Evolutionary conservation across 2,329 filamentous ascomycete species (phyloP), one percentile per base, ranked within the genome.

Genomic region (Curvularia hawaiiensis): DNA sequence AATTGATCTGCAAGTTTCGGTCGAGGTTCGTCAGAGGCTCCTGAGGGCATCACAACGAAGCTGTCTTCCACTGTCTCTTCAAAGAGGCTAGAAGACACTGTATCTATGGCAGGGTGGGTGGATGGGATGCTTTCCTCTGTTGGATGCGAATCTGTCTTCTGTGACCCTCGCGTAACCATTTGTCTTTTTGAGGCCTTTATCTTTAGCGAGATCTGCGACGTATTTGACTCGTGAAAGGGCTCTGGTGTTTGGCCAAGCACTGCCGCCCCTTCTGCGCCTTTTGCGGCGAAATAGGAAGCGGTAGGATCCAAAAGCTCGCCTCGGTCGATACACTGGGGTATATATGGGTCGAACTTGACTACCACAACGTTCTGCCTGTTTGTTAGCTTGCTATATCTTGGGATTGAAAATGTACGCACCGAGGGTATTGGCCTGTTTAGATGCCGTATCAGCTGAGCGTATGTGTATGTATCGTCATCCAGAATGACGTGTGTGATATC

Each of bases 401-500:
- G 46, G 28, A 54, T 18, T 20, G 20, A 12, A 18, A 20, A 20
- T 49, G 2, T n/a, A 40, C 47, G 14, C 22, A 50, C 47, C 7
- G 35, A 11, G 26, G 47, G 24, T 30, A 50, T 50, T 28, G 3
- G 79, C 74, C 6, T 30, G 55, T 82, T 81, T 4, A 92, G 71
- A 59, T 84, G 81, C 11, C 77, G 79, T 53, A 88, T 73, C 7
- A 96, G 79, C 55, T 92, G 85, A 4, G 81, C 75, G 69, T 87
- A 93, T 0, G 78, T 79, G 49, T 95, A 77, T 18, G 54, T 64
- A 2, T 77, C 77, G 62, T 86, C 88, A 70, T 97, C 93, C 1
- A 92, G 88, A 57, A 98, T 83, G 48, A 96, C 79, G 76, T 97
- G 91, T 0, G 90, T 96, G 16, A 95, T 84, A 22, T 70, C 76